A percentile compares a stretch with the other conserved stretches of the same genome.
Conservation (phyloP, 2,329 filamentous ascomycete genomes). For the Lachnellula occidentalis region DNA sequence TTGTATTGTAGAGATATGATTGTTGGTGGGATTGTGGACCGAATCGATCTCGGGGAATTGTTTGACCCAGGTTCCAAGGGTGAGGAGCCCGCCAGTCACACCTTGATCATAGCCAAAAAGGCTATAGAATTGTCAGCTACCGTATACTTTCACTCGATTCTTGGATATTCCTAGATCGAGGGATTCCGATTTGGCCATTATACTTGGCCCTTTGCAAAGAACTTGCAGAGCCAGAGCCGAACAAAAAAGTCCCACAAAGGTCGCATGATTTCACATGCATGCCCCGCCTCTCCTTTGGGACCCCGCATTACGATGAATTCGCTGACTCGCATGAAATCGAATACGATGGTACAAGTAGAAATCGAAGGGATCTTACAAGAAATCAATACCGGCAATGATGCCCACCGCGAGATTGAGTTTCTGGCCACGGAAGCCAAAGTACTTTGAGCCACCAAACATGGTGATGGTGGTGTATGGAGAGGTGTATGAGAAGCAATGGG, state of each 20-base stretch:
- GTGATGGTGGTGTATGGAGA: conserved; percentile 39
- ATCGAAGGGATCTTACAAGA: conserved; percentile 47
- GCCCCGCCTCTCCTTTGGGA: no score
- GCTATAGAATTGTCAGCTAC: conserved; percentile 5
- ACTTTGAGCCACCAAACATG: conserved; percentile 33
- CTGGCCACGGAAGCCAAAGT: conserved; percentile 61
- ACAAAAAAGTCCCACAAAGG: no score
- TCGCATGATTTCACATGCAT: no score
- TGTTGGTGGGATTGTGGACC: conserved; percentile 19
- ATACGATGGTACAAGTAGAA: background rate
- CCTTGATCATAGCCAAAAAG: conserved; percentile 46
- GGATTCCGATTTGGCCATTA: no score
- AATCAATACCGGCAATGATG: conserved; percentile 67
- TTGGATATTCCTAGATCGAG: no score
- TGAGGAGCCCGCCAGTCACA: conserved; percentile 43
- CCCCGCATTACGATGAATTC: background rate
- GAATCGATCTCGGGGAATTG: conserved; percentile 51
- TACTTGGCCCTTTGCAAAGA: no score
- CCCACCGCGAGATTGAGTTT: conserved; percentile 64
- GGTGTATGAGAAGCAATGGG: background rate
- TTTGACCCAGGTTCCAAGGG: conserved; percentile 41
- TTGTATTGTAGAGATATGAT: conserved; percentile 26
- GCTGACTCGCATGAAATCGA: background rate
- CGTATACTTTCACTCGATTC: background rate
- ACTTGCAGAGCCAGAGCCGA: no score